Evolutionary conservation across 495 filamentous ascomycete species (phyloP), one percentile per base, ranked within the genome.

Genomic region (Xylaria intraflava): DNA sequence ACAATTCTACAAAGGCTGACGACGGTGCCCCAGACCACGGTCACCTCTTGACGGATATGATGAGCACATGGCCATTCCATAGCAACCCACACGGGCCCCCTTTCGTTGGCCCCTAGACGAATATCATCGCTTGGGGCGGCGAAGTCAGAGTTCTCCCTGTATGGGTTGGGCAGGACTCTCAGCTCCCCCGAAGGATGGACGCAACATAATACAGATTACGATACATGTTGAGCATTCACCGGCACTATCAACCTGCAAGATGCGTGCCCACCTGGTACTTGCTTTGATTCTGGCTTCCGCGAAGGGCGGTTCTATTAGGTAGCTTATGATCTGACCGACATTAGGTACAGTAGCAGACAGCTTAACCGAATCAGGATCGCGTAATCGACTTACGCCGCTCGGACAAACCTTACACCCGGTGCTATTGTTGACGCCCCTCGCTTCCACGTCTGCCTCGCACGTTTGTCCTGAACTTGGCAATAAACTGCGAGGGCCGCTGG

Each of bases 381-480:
- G 40, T 33, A 52, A 35, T 52, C 27, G 33, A 42, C 40, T 52
- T 52, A 39, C 49, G 43, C 43, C 36, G 31, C 38, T 36, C 36
- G 38, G 43, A 30, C 24, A 9, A 24, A 43, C 17, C 49, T 26
- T 42, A 38, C 49, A 51, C 43, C 39, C 38, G 49, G 24, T 51
- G 17, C 23, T 16, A 27, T 27, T 19, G 8, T 31, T 6, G 5
- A 42, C 16, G 16, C 11, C 38, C 26, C 22, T 43, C 27, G 27
- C 43, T 51, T 22, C 33, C 47, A 10, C 23, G 35, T 30, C 11
- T 20, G 4, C 27, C 14, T 16, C 22, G 23, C 29, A 14, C 45
- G 14, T 6, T 45, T 14, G 10, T 20, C 23, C 4, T 16, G 31
- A 46, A 29, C n/a, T 33, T 3, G 51, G 51, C 51, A 53, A 53